Percentiles rank a stretch among this genome's conserved stretches.
Evolutionary conservation across 192 early-diverging fungal genomes (phyloP).

Genomic region (Backusella parvicylindrica): DNA sequence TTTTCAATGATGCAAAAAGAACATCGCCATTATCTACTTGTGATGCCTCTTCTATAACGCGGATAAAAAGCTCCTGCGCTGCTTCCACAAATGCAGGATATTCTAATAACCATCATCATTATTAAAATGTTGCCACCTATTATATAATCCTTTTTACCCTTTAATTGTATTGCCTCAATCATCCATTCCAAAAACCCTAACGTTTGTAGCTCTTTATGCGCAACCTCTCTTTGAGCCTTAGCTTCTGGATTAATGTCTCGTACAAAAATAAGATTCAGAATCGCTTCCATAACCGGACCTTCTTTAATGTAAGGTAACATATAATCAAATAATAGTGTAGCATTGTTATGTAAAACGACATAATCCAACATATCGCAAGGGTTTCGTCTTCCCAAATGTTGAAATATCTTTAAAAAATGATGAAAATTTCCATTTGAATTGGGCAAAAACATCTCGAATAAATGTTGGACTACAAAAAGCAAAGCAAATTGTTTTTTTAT

Average conservation of each 20-base stretch:
- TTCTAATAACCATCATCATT: not conserved
- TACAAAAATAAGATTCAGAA: constrained; percentile 24
- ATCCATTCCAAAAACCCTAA: constrained; percentile 21
- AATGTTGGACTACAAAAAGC: constrained; percentile 1
- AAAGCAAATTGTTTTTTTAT: not conserved
- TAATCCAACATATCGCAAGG: constrained; percentile 27
- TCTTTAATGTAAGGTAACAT: constrained; percentile 27
- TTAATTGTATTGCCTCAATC: constrained; percentile 13
- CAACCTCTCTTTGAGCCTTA: constrained; percentile 11
- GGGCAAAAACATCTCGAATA: constrained; percentile 25
- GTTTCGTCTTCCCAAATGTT: constrained; percentile 26
- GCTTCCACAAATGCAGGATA: constrained; percentile 9
- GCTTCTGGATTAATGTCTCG: constrained; percentile 21
- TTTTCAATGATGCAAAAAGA: constrained; percentile 8
- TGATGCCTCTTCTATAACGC: constrained; percentile 25
- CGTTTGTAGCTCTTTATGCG: constrained; percentile 5
- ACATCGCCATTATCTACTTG: constrained; percentile 26
- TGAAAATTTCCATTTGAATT: constrained; percentile 28
- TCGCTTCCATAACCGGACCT: constrained; percentile 14
- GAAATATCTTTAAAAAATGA: constrained; percentile 32
- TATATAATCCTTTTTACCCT: not conserved
- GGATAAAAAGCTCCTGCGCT: constrained; percentile 20
- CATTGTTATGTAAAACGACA: constrained; percentile 12
- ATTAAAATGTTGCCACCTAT: not conserved
- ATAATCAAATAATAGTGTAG: constrained; percentile 20